Percentiles rank a stretch among this genome's conserved stretches.
These are phyloP conservation scores for Paecilomyces niveus DNA, from an alignment of 2,329 filamentous ascomycete genomes.

Conservation along the genomic window DNA sequence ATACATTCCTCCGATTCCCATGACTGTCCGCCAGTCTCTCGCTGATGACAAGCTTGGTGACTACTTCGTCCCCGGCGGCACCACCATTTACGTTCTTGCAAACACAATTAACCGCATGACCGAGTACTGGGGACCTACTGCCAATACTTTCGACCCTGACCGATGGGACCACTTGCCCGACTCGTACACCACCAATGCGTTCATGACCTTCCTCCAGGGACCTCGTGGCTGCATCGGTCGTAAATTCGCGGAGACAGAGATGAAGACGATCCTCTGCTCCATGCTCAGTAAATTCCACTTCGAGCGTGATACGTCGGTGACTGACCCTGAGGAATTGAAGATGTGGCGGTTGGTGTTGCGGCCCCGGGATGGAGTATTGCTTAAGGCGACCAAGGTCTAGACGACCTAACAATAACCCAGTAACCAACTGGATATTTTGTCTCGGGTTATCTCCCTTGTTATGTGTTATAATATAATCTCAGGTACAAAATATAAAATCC, in stretches of 20 bases:
- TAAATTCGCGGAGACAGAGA: slow-evolving; percentile 30
- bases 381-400: slow-evolving; percentile 24
- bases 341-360: slow-evolving; percentile 44
- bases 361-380: slow-evolving; percentile 37
- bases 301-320: slow-evolving; percentile 26
- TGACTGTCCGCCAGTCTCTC: slow-evolving; percentile 39
- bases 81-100: slow-evolving; percentile 37
- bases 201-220: slow-evolving; percentile 27
- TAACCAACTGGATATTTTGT: not conserved
- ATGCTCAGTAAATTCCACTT: slow-evolving; percentile 28
- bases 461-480: not conserved
- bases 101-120: slow-evolving; percentile 37
- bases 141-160: slow-evolving; percentile 37
- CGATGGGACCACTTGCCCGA: slow-evolving; percentile 35
- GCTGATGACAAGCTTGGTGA: slow-evolving; percentile 33
- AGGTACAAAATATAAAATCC: not conserved
- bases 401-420: not conserved
- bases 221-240: slow-evolving; percentile 26
- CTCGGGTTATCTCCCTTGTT: not conserved
- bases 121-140: slow-evolving; percentile 35
- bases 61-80: slow-evolving; percentile 36
- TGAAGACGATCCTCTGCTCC: slow-evolving; percentile 28
- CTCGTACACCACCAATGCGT: slow-evolving; percentile 30
- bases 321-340: slow-evolving; percentile 41
- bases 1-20: slow-evolving; percentile 41